Percentiles rank a stretch among this genome's conserved stretches.
Evolutionary conservation across 2,329 filamentous ascomycete species (phyloP).

Genomic region (Ophiostoma australiae): DNA sequence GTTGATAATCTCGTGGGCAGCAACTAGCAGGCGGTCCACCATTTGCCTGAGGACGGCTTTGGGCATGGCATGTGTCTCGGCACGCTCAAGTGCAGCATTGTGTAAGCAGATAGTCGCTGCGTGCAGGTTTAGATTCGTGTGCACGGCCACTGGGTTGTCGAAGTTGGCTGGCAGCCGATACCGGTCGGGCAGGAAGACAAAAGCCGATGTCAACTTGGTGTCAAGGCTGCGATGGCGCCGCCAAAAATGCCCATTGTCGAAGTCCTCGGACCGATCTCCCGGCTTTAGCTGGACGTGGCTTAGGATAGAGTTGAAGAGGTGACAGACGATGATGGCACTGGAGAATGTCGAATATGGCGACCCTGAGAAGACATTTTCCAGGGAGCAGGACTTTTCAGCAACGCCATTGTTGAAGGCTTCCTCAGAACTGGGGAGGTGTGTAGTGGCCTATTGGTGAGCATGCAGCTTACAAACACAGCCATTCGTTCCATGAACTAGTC

Average conservation of each 20-base stretch:
- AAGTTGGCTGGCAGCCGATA: constrained; percentile 67
- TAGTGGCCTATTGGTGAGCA: constrained; percentile 53
- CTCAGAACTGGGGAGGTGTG: constrained; percentile 74
- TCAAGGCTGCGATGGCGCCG: constrained; percentile 77
- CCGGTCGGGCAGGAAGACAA: constrained; percentile 70
- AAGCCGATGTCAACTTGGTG: constrained; percentile 69
- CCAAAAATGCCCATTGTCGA: constrained; percentile 76
- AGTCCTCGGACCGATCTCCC: constrained; percentile 67
- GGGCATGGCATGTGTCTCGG: constrained; percentile 64
- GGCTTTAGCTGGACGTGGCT: constrained; percentile 70
- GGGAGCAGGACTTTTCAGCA: constrained; percentile 56
- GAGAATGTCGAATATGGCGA: constrained; percentile 65
- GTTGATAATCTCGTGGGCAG: constrained; percentile 77
- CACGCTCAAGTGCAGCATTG: constrained; percentile 80
- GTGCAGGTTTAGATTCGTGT: constrained; percentile 83
- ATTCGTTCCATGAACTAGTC: background rate
- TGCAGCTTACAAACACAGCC: background rate
- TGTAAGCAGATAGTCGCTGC: constrained; percentile 84
- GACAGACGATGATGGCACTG: constrained; percentile 66
- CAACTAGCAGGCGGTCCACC: constrained; percentile 67
- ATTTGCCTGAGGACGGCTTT: constrained; percentile 63
- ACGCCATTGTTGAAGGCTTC: constrained; percentile 66
- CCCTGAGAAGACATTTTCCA: constrained; percentile 61
- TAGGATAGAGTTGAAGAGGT: constrained; percentile 75
- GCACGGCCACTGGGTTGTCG: constrained; percentile 67